Base-by-base conservation (phyloP, 768 basidiomycete species). In the Leucocoprinus leucothites region DNA sequence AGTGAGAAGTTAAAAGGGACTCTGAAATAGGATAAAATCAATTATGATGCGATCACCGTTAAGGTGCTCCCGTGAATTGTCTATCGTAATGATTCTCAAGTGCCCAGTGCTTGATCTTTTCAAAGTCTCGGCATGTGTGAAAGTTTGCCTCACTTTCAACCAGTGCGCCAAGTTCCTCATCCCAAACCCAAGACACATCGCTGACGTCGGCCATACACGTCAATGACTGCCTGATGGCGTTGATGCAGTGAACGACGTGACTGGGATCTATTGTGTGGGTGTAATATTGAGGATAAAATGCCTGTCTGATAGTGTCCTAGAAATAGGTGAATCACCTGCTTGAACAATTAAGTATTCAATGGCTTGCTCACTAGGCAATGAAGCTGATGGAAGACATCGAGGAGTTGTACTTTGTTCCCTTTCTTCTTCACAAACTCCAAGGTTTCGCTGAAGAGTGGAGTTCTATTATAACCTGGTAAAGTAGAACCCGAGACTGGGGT, bases 151-250 rank as follows among this genome's bases (percentile, higher is more conserved):
- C 11, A 5, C 43, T 53, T 19, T 44, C 51, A 5, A 53, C 35
- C 16, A 53, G 34, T 9, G 21, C 31, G 26, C 44, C 41, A 14
- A 44, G 6, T 24, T 53, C 28, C 7, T 53, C 25, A 26, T 44
- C 31, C 51, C 51, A 53, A 21, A 44, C 51, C 51, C 51, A 53
- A 34, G 41, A 44, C 31, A 44, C 51, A n/a, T 44, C 28, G 31
- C 51, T 53, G 34, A 53, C 18, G 19, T 53, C 51, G 13, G 28
- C 42, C 51, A 53, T 53, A 16, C 51, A 53, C 51, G 44, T 53
- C 26, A 53, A 19, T 26, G 51, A 53, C 34, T 53, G 51, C 22
- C 51, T 28, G n/a, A 53, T 36, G 38, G 51, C 43, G 43, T 45
- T 53, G 22, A 53, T 25, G 42, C 51, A 53, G 16, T 53, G 51